Percentiles rank a stretch among this genome's conserved stretches.
These are phyloP conservation scores for Agrocybe praecox DNA, from an alignment of 768 basidiomycete genomes.

Conservation along the genomic window DNA sequence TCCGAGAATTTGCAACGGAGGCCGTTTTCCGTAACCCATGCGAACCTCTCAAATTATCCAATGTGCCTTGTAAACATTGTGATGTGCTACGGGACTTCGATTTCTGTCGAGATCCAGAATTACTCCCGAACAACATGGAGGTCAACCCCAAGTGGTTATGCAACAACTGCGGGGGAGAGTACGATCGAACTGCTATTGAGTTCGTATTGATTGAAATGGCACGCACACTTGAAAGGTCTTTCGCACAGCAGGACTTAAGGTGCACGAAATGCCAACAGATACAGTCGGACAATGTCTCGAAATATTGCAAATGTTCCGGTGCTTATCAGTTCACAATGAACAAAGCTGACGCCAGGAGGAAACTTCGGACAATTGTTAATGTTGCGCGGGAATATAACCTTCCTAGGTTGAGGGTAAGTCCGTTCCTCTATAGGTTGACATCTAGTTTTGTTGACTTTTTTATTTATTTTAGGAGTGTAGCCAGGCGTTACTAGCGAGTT, in stretches of 20 bases:
- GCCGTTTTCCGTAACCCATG: conserved; percentile 92
- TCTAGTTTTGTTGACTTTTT: conserved; percentile 2
- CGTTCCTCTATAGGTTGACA: not conserved
- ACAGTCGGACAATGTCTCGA: conserved; percentile 84
- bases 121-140: conserved; percentile 60
- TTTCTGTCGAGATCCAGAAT: conserved; percentile 89
- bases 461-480: conserved; percentile 42
- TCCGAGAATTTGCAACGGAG: conserved; percentile 85
- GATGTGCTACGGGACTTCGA: conserved; percentile 90
- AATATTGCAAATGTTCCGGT: conserved; percentile 89
- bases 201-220: conserved; percentile 81
- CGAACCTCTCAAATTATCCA: conserved; percentile 79
- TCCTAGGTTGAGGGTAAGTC: conserved; percentile 61
- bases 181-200: conserved; percentile 88
- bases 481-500: conserved; percentile 42
- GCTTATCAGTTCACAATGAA: conserved; percentile 73
- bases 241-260: conserved; percentile 87
- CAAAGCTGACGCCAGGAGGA: conserved; percentile 71
- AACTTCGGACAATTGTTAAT: conserved; percentile 81
- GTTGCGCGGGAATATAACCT: conserved; percentile 78
- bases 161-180: conserved; percentile 76
- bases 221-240: conserved; percentile 67
- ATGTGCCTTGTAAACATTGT: conserved; percentile 88
- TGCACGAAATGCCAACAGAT: conserved; percentile 92
- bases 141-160: conserved; percentile 69